phyloP scores from a whole-genome alignment of 441 rosid species.

The Eutrema salsugineum region DNA sequence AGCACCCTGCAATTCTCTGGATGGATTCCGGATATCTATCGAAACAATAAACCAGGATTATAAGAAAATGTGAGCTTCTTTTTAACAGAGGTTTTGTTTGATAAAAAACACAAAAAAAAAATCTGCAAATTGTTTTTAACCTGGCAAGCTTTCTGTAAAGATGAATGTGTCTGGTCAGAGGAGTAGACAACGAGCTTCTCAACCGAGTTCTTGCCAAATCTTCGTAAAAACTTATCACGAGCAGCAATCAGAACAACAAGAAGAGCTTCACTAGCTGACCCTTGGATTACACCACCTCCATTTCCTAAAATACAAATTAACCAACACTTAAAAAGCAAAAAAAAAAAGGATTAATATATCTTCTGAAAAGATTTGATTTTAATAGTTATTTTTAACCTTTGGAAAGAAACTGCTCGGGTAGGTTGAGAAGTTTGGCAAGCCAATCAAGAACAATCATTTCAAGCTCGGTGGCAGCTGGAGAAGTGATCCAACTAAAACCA shows the following conservation, averaged over 20 bases:
- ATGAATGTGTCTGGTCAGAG: constrained; percentile 90
- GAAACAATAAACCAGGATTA: neutral
- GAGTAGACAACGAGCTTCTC: constrained; percentile 76
- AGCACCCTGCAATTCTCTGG: constrained; percentile 67
- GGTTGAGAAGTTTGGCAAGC: constrained; percentile 74
- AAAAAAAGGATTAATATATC: too few species aligned
- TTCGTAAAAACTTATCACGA: constrained; percentile 56
- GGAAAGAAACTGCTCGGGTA: constrained; percentile 74
- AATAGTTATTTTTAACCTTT: constrained; percentile 41
- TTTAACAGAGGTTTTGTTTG: neutral
- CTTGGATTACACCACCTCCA: constrained; percentile 95
- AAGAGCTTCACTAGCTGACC: constrained; percentile 91
- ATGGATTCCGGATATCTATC: constrained; percentile 76
- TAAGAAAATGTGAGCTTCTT: neutral
- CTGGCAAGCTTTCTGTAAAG: constrained; percentile 87
- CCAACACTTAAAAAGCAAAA: neutral
- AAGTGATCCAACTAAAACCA: constrained; percentile 91
- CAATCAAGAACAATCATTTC: constrained; percentile 88
- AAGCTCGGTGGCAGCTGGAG: constrained; percentile 93
- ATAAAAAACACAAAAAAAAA: neutral
- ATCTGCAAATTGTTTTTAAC: too few species aligned
- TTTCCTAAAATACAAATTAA: constrained; percentile 56
- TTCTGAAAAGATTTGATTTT: too few species aligned
- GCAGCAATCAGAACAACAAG: constrained; percentile 76
- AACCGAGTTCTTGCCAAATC: constrained; percentile 55